Evolutionary conservation across 371 early-diverging fungal species (phyloP).

Genomic region (Umbelopsis sp.): DNA sequence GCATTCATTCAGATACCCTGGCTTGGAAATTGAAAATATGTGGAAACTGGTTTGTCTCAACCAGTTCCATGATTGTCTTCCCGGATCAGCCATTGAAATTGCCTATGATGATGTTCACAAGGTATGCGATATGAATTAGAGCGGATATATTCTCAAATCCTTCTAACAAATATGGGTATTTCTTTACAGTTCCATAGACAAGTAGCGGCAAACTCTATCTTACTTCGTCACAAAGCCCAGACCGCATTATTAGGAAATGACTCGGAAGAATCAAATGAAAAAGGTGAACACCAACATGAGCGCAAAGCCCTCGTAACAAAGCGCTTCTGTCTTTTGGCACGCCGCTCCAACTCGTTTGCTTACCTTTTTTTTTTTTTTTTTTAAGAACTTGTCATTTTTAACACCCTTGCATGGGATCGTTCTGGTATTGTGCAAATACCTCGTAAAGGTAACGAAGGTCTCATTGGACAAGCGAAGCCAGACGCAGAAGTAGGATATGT

Average conservation of each 20-base stretch:
- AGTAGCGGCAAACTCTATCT: constrained; percentile 37
- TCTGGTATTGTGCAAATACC: constrained; percentile 72
- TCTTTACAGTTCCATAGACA: constrained; percentile 30
- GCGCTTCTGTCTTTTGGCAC: no score
- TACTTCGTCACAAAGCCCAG: constrained; percentile 42
- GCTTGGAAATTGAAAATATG: constrained; percentile 69
- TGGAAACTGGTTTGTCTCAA: constrained; percentile 95
- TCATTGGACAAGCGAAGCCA: constrained; percentile 48
- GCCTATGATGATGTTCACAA: constrained; percentile 85
- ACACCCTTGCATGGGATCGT: constrained; percentile 83
- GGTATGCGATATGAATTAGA: constrained; percentile 34
- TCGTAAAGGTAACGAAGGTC: constrained; percentile 24
- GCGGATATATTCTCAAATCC: background rate
- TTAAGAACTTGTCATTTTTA: constrained; percentile 67
- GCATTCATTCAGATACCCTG: constrained; percentile 61
- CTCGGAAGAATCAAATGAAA: background rate
- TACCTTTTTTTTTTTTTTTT: background rate
- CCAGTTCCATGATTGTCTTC: constrained; percentile 96
- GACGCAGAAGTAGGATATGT: constrained; percentile 51
- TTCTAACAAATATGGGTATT: background rate
- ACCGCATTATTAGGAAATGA: constrained; percentile 5
- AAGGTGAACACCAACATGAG: background rate
- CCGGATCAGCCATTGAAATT: constrained; percentile 90
- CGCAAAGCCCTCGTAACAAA: background rate
- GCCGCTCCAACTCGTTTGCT: background rate